A percentile compares a stretch with the other conserved stretches of the same genome.
phyloP scores from a whole-genome alignment of 176 grass and related monocot species.

The Avena eriantha region DNA sequence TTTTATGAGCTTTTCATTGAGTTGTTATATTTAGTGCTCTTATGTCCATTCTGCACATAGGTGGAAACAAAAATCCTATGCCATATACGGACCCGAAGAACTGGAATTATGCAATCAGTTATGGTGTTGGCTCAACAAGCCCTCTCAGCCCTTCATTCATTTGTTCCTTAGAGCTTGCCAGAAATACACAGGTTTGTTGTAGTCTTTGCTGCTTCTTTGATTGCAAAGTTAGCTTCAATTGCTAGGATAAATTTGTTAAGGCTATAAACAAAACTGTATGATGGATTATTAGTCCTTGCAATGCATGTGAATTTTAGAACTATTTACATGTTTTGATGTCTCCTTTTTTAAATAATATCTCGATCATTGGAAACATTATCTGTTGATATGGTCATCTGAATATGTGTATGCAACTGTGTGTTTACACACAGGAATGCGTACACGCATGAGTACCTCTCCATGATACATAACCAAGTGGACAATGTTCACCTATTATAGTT shows the following conservation, averaged over 20 bases:
- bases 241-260: neutral
- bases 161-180: constrained; percentile 79
- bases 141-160: constrained; percentile 94
- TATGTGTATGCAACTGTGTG: neutral
- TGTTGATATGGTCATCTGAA: constrained; percentile 8
- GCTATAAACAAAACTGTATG: constrained; percentile 9
- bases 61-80: constrained; percentile 56
- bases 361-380: neutral
- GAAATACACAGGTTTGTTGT: constrained; percentile 69
- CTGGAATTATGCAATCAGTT: constrained; percentile 91
- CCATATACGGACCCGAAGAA: constrained; percentile 72
- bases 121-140: constrained; percentile 76
- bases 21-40: constrained; percentile 37
- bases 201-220: constrained; percentile 1
- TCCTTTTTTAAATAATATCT: neutral
- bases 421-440: neutral
- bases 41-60: constrained; percentile 46
- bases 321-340: neutral
- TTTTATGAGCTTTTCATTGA: constrained; percentile 18
- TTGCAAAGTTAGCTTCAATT: constrained; percentile 31
- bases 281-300: neutral
- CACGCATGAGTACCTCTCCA: neutral
- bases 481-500: neutral
- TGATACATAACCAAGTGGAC: neutral
- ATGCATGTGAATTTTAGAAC: neutral